phyloP scores from a whole-genome alignment of 495 filamentous ascomycete species.

The Extremus antarcticus region DNA sequence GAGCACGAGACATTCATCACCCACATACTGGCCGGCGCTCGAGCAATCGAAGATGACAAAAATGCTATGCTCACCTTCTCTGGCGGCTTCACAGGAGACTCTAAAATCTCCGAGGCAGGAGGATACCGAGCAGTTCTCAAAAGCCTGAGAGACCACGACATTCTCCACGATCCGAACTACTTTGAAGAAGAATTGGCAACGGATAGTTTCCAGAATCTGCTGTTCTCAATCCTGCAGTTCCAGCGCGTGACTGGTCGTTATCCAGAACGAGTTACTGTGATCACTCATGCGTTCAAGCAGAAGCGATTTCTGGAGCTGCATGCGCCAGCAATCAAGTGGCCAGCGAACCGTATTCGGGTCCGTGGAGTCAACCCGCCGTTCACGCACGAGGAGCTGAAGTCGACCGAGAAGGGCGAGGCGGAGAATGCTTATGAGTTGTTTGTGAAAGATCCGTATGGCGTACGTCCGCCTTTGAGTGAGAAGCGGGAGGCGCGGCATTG shows the following conservation, averaged over 20 bases:
- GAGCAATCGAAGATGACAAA: constrained; percentile 1
- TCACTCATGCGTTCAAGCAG: constrained; percentile 33
- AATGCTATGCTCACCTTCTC: constrained; percentile 25
- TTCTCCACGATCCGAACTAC: not conserved
- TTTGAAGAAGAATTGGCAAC: constrained; percentile 29
- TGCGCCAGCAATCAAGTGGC: constrained; percentile 28
- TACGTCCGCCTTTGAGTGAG: constrained; percentile 10
- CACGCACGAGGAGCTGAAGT: constrained; percentile 19
- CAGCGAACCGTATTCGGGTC: constrained; percentile 21
- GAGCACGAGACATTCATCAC: constrained; percentile 29
- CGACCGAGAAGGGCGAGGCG: constrained; percentile 20
- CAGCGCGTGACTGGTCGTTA: constrained; percentile 19
- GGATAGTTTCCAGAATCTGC: constrained; percentile 33
- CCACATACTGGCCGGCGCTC: constrained; percentile 22
- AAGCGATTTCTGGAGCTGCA: constrained; percentile 29
- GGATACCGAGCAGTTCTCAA: constrained; percentile 24
- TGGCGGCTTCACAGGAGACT: constrained; percentile 24
- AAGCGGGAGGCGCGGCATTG: constrained; percentile 26
- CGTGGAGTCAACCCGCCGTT: constrained; percentile 29
- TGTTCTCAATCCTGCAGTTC: constrained; percentile 29
- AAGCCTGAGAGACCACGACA: not conserved
- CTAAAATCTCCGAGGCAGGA: constrained; percentile 23
- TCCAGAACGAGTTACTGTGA: constrained; percentile 23
- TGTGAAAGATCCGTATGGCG: constrained; percentile 23
- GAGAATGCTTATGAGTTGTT: constrained; percentile 20